These are phyloP conservation scores for Aspergillus pseudonomiae DNA, from an alignment of 2,329 filamentous ascomycete species.

Conservation along the genomic window DNA sequence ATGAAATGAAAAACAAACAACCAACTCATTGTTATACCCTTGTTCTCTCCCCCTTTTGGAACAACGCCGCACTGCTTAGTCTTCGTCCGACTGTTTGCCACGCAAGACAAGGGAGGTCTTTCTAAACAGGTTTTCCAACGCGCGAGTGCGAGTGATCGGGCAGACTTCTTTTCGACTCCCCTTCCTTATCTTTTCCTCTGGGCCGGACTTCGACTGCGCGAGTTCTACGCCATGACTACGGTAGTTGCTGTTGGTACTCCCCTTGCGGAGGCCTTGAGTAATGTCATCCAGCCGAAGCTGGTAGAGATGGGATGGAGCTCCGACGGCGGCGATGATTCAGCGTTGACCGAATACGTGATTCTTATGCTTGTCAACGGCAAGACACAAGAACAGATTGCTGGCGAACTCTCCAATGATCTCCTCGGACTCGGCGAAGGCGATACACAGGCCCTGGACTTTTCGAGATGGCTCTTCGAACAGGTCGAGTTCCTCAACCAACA, in stretches of 20 bases:
- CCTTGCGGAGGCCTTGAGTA: slow-evolving; percentile 79
- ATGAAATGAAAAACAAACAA: slow-evolving; percentile 7
- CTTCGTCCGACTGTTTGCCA: neutral
- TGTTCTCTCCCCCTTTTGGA: neutral
- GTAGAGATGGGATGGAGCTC: slow-evolving; percentile 91
- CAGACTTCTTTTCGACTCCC: slow-evolving; percentile 4
- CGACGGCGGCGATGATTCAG: slow-evolving; percentile 76
- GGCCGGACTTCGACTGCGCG: slow-evolving; percentile 5
- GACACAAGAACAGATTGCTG: slow-evolving; percentile 83
- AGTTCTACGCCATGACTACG: slow-evolving; percentile 65
- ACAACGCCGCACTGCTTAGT: neutral
- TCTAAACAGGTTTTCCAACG: slow-evolving; percentile 12
- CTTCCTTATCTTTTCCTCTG: slow-evolving; percentile 3
- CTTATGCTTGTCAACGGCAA: slow-evolving; percentile 97
- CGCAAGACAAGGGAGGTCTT: neutral
- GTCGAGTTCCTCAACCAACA: slow-evolving; percentile 69
- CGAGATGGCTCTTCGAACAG: slow-evolving; percentile 91
- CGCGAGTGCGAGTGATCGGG: slow-evolving; percentile 18
- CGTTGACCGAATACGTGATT: slow-evolving; percentile 93
- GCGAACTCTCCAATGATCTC: slow-evolving; percentile 85
- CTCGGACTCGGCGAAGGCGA: slow-evolving; percentile 82
- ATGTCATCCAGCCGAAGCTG: slow-evolving; percentile 85
- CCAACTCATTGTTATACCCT: neutral
- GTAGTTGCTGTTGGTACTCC: slow-evolving; percentile 78
- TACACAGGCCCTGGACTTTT: slow-evolving; percentile 78